Base-by-base conservation (phyloP, 2,329 filamentous ascomycete genomes). In the Trichoderma simmonsii region DNA sequence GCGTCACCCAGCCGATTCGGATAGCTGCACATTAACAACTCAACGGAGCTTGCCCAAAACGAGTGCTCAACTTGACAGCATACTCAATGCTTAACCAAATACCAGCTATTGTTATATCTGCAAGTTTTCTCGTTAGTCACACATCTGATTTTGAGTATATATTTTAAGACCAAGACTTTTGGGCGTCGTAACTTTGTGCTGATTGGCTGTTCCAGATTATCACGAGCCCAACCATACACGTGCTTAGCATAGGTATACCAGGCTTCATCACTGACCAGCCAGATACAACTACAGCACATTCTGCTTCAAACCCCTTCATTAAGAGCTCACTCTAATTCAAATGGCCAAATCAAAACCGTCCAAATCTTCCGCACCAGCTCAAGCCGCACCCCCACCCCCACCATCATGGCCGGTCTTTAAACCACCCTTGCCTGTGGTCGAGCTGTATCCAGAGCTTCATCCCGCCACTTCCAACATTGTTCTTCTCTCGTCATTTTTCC, bases 401-500 rank as follows among this genome's bases (percentile, higher is more conserved):
- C 81, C 85, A 39, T 87, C 87, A 62, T 95, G 93, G 93, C 93
- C 93, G 43, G 82, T 84, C 26, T 89, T 97, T 79, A 88, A 86
- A 74, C 93, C 93, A 18, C 81, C 90, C 11, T 82, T 94, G 57
- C 91, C 93, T 60, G 82, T 91, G 59, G 83, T 86, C 61, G 87
- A 92, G 75, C 88, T 97, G 15, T 78, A 80, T 8, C 85, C 93
- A 32, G 84, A 89, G 36, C 83, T 88, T 0, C 83, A 89, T 57
- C 80, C 84, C 4, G 71, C 76, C 32, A 83, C 83, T 15, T 79
- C 83, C 15, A 94, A 94, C 78, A 92, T 97, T 66, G 83, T 94
- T 63, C 87, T 93, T 4, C 86, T 96, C 71, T 86, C 89, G 2
- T 91, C 89, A 73, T 91, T 97, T 80, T 94, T 93, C 83, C 92